Conservation (phyloP, 1,139 yeast genomes). For the Meyerozyma athensensis region DNA sequence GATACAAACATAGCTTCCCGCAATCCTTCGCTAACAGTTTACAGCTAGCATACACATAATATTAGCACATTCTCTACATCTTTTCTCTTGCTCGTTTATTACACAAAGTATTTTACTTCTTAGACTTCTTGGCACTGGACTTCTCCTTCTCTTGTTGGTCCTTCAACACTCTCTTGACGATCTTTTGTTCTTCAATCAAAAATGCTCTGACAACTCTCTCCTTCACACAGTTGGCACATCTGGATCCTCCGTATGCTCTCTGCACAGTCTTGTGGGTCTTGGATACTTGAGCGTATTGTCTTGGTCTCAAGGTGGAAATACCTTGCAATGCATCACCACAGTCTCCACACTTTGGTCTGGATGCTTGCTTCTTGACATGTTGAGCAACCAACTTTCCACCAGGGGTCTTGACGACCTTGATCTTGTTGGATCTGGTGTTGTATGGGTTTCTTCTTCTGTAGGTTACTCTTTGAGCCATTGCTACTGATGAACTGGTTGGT, state of each 20-base stretch:
- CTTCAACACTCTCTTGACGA: slow-evolving; percentile 97
- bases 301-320: slow-evolving; percentile 93
- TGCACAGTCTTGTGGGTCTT: slow-evolving; percentile 97
- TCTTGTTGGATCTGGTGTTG: slow-evolving; percentile 98
- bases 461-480: slow-evolving; percentile 78
- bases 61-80: too few relatives aligned
- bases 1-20: too few relatives aligned
- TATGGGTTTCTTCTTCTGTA: slow-evolving; percentile 81
- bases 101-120: slow-evolving; percentile 27
- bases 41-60: too few relatives aligned
- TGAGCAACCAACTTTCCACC: slow-evolving; percentile 98
- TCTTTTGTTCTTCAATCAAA: slow-evolving; percentile 99
- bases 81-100: too few relatives aligned
- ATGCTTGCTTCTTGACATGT: slow-evolving; percentile 91
- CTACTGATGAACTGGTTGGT: slow-evolving; percentile 12
- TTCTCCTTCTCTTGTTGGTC: slow-evolving; percentile 87
- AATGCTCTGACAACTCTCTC: slow-evolving; percentile 98
- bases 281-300: slow-evolving; percentile 91
- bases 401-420: slow-evolving; percentile 99
- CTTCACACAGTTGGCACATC: slow-evolving; percentile 98
- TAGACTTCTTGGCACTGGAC: slow-evolving; percentile 47
- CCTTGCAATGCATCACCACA: slow-evolving; percentile 92
- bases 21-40: too few relatives aligned
- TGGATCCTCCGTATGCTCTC: slow-evolving; percentile 99
- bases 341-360: slow-evolving; percentile 99